Conservation (phyloP, 2,329 filamentous ascomycete genomes). For the Fusarium illudens region DNA sequence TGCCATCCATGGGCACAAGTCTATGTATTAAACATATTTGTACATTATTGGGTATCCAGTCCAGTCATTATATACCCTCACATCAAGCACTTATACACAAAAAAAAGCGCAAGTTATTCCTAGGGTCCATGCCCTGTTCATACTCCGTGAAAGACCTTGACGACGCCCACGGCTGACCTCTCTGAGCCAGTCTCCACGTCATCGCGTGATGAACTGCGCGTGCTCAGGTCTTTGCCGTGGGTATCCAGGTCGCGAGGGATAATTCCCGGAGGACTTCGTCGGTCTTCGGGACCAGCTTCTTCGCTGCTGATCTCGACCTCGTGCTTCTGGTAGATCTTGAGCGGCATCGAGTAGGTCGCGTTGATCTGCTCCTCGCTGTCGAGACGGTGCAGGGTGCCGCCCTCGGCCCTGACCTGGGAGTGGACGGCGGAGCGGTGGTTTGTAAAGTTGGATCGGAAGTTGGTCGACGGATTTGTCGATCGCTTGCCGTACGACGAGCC, state of each 20-base stretch:
- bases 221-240: conserved; percentile 30
- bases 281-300: conserved; percentile 33
- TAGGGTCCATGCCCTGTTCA: conserved; percentile 6
- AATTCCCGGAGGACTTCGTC: conserved; percentile 32
- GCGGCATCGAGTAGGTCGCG: conserved; percentile 43
- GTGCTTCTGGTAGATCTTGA: conserved; percentile 50
- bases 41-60: conserved; percentile 2
- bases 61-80: conserved; percentile 11
- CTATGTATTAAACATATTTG: conserved; percentile 1
- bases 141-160: conserved; percentile 42
- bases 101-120: background rate
- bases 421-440: conserved; percentile 37
- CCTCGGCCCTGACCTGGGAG: conserved; percentile 35
- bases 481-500: conserved; percentile 43
- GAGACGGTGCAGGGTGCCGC: conserved; percentile 37
- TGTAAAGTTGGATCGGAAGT: conserved; percentile 41
- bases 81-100: background rate
- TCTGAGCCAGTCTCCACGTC: conserved; percentile 39
- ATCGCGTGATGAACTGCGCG: conserved; percentile 27
- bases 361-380: conserved; percentile 52
- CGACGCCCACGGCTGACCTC: conserved; percentile 38
- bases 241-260: conserved; percentile 29
- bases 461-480: conserved; percentile 38
- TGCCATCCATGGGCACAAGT: background rate
- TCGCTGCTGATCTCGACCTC: conserved; percentile 45